Evolutionary conservation across 202 grass and related monocot species (phyloP), one percentile per base, ranked within the genome.

Genomic region (Sporobolus alterniflorus): DNA sequence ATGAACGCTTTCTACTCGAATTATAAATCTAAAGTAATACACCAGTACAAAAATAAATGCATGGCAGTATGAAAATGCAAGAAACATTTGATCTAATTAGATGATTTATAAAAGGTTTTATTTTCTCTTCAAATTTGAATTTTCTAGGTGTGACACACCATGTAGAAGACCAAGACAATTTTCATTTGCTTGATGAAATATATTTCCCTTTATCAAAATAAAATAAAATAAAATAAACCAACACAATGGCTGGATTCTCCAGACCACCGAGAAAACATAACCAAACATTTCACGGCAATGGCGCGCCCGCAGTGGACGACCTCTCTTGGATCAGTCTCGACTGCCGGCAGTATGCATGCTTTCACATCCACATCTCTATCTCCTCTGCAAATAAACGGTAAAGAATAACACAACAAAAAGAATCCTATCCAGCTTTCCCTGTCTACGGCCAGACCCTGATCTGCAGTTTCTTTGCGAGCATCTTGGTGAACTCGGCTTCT

Each of bases 251-350:
- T 86, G 86, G 82, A 88, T 86, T 92, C 79, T 83, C 86, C 78
- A 59, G 61, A 54, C 74, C 82, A 83, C 69, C 18, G 3, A 81
- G 26, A 14, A 18, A 74, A 69, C 44, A 26, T 30, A 63, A 76
- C 31, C 26, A 73, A 88, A 73, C 50, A 51, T 57, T 51, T 67
- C 54, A 2, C 63, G 49, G 14, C 46, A 71, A 62, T 59, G 63
- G 54, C 46, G 64, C 60, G 16, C 83, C 63, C 29, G 76, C 71
- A 60, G 77, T 82, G 87, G 90, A 89, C 77, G 90, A 92, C 84
- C 87, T 87, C 87, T 81, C 46, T 80, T 47, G 87, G 77, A 87
- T 83, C 80, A 7, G 71, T 89, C 90, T 87, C 90, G 39, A 67
- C 84, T 50, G 34, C 88, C 61, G 50, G 49, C 73, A 17, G 76